Conservation (phyloP, 2,329 filamentous ascomycete genomes). For the Microsporum ferrugineum region DNA sequence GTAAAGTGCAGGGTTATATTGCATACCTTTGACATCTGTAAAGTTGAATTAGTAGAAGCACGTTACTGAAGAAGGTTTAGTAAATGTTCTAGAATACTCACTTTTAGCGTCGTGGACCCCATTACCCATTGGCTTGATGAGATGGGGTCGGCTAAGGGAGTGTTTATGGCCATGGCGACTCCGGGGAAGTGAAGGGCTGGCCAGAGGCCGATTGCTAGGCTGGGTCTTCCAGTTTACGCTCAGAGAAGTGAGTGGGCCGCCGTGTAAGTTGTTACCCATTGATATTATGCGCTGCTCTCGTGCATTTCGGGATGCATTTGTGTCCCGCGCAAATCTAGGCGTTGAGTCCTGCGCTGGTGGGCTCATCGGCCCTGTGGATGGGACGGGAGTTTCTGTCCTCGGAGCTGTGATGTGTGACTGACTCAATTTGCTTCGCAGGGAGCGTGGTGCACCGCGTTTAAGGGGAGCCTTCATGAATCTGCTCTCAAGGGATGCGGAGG, state of each 20-base stretch:
- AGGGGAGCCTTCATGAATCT: slow-evolving; percentile 72
- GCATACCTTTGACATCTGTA: slow-evolving; percentile 83
- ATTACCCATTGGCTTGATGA: slow-evolving; percentile 74
- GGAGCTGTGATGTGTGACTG: slow-evolving; percentile 25
- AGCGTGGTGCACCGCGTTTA: slow-evolving; percentile 55
- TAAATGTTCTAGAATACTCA: slow-evolving; percentile 37
- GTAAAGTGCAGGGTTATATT: slow-evolving; percentile 76
- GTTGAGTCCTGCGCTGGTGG: slow-evolving; percentile 41
- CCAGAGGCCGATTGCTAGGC: slow-evolving; percentile 40
- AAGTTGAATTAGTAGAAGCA: slow-evolving; percentile 14
- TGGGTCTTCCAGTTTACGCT: slow-evolving; percentile 51
- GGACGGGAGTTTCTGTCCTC: slow-evolving; percentile 33
- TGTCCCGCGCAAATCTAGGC: slow-evolving; percentile 55
- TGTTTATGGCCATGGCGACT: slow-evolving; percentile 32
- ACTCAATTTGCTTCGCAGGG: slow-evolving; percentile 42
- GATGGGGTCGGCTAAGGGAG: slow-evolving; percentile 54
- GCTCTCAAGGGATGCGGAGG: slow-evolving; percentile 68
- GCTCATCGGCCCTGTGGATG: slow-evolving; percentile 48
- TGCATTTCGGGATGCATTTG: slow-evolving; percentile 53
- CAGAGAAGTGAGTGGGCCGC: slow-evolving; percentile 39
- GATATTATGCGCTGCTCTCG: slow-evolving; percentile 49
- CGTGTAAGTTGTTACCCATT: slow-evolving; percentile 20
- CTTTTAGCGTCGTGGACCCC: slow-evolving; percentile 66
- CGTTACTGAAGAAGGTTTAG: slow-evolving; percentile 4
- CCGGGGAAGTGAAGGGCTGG: slow-evolving; percentile 39